A percentile compares a stretch with the other conserved stretches of the same genome.
phyloP scores from a whole-genome alignment of 1,139 yeast genomes.

The Candida sanyaensis region DNA sequence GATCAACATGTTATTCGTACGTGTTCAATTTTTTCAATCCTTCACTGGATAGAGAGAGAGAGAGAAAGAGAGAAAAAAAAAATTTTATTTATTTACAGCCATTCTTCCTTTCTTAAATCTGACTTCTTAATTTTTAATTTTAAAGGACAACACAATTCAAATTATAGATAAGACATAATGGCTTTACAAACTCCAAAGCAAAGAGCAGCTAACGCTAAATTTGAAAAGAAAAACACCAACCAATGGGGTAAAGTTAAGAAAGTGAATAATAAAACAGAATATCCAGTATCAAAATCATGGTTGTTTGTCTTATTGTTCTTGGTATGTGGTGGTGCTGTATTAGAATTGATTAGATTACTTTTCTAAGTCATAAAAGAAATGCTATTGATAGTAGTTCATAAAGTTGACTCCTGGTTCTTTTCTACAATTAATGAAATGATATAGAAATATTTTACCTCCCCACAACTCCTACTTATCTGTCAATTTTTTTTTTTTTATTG shows the following conservation, averaged over 20 bases:
- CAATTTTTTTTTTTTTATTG: neutral
- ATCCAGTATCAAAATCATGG: slow-evolving; percentile 63
- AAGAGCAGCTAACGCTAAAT: slow-evolving; percentile 80
- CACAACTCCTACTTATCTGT: neutral
- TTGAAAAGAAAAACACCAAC: slow-evolving; percentile 69
- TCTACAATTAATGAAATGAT: neutral
- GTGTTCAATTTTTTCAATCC: neutral
- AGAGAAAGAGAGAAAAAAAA: neutral
- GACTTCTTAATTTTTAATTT: neutral
- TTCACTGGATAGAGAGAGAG: neutral
- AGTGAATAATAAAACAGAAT: slow-evolving; percentile 30
- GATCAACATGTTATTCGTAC: slow-evolving; percentile 1
- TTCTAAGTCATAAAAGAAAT: slow-evolving; percentile 24
- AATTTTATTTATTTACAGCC: slow-evolving; percentile 2
- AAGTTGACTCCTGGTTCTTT: neutral
- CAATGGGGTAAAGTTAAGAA: slow-evolving; percentile 63
- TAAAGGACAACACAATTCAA: neutral
- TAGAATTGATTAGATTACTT: slow-evolving; percentile 62
- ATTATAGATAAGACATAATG: slow-evolving; percentile 15
- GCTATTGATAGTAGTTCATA: neutral
- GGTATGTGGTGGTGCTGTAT: slow-evolving; percentile 79
- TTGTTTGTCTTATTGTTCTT: slow-evolving; percentile 63
- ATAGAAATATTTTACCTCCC: no score
- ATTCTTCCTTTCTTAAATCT: neutral
- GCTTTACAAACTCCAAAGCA: slow-evolving; percentile 78